These are phyloP conservation scores for Aureobasidium musti DNA, from an alignment of 2,329 filamentous ascomycete genomes.

Conservation along the genomic window DNA sequence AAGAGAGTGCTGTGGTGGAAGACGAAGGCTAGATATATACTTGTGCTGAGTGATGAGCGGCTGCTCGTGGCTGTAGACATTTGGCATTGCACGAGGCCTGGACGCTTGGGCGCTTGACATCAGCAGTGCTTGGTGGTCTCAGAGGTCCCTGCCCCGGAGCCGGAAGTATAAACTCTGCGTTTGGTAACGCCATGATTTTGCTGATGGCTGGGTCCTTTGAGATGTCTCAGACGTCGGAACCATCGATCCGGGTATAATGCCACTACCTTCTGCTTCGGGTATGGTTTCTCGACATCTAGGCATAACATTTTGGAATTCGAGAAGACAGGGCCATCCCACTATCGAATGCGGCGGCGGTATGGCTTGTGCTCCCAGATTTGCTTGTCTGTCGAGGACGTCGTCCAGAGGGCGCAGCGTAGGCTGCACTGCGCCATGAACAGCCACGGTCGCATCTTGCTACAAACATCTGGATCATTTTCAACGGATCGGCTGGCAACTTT, in stretches of 20 bases:
- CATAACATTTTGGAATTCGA: background rate
- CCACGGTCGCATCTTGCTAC: background rate
- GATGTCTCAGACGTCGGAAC: conserved; percentile 22
- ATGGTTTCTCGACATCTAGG: background rate
- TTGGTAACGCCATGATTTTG: background rate
- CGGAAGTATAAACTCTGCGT: background rate
- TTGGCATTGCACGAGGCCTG: conserved; percentile 6
- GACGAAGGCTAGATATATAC: conserved; percentile 27
- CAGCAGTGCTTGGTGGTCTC: conserved; percentile 4
- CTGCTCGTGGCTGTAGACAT: conserved; percentile 9
- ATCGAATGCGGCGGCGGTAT: conserved; percentile 13
- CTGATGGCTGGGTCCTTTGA: background rate
- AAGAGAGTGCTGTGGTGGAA: conserved; percentile 17
- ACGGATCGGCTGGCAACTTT: conserved; percentile 9
- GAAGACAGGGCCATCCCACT: conserved; percentile 9
- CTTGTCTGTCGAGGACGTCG: background rate
- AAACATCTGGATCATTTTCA: background rate
- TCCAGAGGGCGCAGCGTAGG: background rate
- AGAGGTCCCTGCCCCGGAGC: background rate
- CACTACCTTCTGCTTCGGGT: background rate
- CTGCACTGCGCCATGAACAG: background rate
- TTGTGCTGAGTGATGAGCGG: background rate
- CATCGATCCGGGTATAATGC: background rate
- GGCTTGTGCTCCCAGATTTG: conserved; percentile 22
- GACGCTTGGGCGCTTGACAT: conserved; percentile 21